Evolutionary conservation across 108 stramenopile genomes (phyloP), one percentile per base, ranked within the genome.

Genomic region (Cyclotella baltica): DNA sequence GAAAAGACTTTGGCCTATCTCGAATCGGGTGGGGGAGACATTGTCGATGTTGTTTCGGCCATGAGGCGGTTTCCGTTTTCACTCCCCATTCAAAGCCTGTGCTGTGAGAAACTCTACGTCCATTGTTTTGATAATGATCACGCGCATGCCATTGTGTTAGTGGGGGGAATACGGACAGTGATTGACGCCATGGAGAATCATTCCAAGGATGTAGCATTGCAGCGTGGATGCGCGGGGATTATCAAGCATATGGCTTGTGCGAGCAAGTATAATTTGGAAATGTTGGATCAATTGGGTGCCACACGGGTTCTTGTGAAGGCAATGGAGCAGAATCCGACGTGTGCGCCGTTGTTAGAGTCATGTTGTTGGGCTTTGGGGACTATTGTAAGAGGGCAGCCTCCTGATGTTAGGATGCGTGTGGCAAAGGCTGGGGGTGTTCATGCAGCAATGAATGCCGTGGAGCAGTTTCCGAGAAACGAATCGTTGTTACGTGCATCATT

Each of bases 131-230:
- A 80, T 38, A 67, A 65, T 30, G 80, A 80, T 20, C 72, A 73
- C 38, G 80, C 80, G 20, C 67, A 74, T 62, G 80, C 80, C 22
- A 68, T 80, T 34, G 80, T 71, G n/a, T 35, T 80, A 29, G 68
- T 73, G 19, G 80, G 80, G n/a, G 80, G 80, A 31, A 74, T 80
- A 74, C 67, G 80, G 47, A 80, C 80, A 30, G 67, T 73, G 29
- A 74, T 80, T 35, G 80, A 80, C 63, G 80, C 80, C 36, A 80
- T 80, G 80, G 80, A 80, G 64, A 61, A 80, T 28, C 80, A 80
- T 47, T 20, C 80, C 52, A 36, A 55, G 38, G 80, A 80, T 62
- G 67, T 67, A 23, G 36, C 50, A 43, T 31, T 80, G 20, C 80
- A 69, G 47, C 67, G 53, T 47, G 59, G 50, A 34, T 80, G 80